Evolutionary conservation across 2,329 filamentous ascomycete species (phyloP).

Genomic region (Nigrospora osmanthi): DNA sequence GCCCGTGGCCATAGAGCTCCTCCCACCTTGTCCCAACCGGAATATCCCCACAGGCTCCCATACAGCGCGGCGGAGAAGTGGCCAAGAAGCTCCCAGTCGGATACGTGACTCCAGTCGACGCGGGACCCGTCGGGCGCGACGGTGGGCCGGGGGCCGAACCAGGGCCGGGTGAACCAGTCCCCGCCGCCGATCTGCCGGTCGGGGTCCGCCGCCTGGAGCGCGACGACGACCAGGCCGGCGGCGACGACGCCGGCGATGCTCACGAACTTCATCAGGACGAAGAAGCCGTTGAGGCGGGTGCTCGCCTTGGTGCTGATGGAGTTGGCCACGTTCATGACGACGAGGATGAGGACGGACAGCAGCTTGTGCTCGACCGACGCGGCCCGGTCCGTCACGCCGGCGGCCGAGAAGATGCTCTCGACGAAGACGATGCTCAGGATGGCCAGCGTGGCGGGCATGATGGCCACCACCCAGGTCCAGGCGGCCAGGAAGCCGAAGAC

Average conservation of each 20-base stretch:
- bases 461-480: constrained; percentile 58
- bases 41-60: constrained; percentile 56
- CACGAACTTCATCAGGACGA: constrained; percentile 45
- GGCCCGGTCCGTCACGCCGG: constrained; percentile 36
- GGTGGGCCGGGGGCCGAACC: constrained; percentile 46
- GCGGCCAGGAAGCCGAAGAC: constrained; percentile 54
- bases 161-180: constrained; percentile 44
- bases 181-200: constrained; percentile 31
- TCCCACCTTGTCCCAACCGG: constrained; percentile 57
- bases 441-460: constrained; percentile 57
- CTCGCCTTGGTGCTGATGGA: constrained; percentile 48
- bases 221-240: constrained; percentile 38
- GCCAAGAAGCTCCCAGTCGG: constrained; percentile 50
- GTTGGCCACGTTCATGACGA: constrained; percentile 41
- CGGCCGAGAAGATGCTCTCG: constrained; percentile 48
- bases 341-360: constrained; percentile 38
- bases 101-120: constrained; percentile 39
- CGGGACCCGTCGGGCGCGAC: constrained; percentile 38
- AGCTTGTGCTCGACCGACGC: constrained; percentile 38
- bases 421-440: constrained; percentile 59
- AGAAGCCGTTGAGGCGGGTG: constrained; percentile 47
- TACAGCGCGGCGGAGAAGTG: constrained; percentile 55
- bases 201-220: constrained; percentile 28
- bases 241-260: constrained; percentile 39
- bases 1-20: constrained; percentile 6